Base-by-base conservation (phyloP, 148 eudicot genomes). In the Diospyros lotus region DNA sequence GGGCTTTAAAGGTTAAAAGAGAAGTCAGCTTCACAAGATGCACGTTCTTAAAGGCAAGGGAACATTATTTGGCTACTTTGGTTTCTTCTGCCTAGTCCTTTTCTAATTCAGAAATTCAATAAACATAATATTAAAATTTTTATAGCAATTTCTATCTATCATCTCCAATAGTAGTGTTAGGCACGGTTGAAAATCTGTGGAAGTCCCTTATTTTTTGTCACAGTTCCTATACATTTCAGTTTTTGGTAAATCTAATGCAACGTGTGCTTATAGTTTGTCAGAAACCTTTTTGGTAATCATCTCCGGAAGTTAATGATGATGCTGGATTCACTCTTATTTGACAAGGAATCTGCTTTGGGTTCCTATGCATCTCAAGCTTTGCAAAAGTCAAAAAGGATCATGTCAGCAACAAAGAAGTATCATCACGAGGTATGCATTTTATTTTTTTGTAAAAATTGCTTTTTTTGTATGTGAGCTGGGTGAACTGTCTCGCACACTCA, bases 371-470 rank as follows among this genome's bases (percentile, higher is more conserved):
- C 89, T 74, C 80, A 78, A 81, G 87, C 77, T 76, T 66, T 79
- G 72, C 73, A 78, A 63, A 66, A 71, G 73, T 71, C 85, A 64
- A 66, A 70, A 62, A 73, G 45, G 73, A 82, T 83, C 52, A 87
- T 76, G 64, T 72, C 82, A 67, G 82, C 88, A 59, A 73, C 80
- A 44, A 89, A 87, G 80, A 84, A 73, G 76, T 87, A 85, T 81
- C 98, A 94, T 78, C 91, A 90, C 64, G 83, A 92, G 93, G 98
- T 94, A 76, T 60, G 77, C 60, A 40, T 53, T 62, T 13, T 54
- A 39, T 73, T 28, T 53, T 53, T 28, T 28, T 28, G 28, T 28
- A 28, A 28, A 28, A 28, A 28, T 28, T 28, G 28, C 28, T 28
- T 28, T 28, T 28, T 28, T 28, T 28, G 28, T 28, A 28, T 28